These are phyloP conservation scores for Chlamydomonas applanata DNA, from an alignment of 139 green algal species.

Conservation along the genomic window DNA sequence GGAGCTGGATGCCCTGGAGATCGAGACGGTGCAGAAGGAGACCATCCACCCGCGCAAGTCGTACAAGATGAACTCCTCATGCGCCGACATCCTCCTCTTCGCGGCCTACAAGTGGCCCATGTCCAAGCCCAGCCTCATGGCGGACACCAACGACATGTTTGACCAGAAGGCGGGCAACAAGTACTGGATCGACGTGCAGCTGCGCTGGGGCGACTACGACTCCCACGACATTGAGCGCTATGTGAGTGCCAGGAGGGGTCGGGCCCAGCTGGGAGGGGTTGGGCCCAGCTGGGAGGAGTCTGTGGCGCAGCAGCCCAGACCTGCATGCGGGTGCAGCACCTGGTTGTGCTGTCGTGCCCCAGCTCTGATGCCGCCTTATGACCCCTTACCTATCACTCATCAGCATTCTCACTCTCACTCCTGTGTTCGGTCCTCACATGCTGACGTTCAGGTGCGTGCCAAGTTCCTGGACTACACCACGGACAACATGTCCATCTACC, in stretches of 20 bases:
- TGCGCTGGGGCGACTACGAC: constrained; percentile 98
- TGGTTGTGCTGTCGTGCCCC: no score
- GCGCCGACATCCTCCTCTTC: constrained; percentile 97
- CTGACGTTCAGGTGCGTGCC: constrained; percentile 51
- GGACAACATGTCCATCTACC: constrained; percentile 99
- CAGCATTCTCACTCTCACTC: no score
- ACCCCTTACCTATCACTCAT: no score
- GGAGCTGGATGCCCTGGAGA: constrained; percentile 99
- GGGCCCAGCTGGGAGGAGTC: no score
- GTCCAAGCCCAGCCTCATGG: constrained; percentile 93
- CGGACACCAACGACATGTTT: constrained; percentile 92
- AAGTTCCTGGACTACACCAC: constrained; percentile 99
- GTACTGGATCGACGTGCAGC: constrained; percentile 97
- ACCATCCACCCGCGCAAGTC: constrained; percentile 99
- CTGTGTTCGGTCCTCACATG: no score
- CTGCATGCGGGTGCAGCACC: no score
- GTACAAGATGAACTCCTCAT: constrained; percentile 99
- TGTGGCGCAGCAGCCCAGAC: no score
- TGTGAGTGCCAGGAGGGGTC: constrained; percentile 85
- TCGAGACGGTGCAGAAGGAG: constrained; percentile 99
- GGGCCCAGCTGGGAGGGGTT: no score
- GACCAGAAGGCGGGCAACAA: constrained; percentile 97
- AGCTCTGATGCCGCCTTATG: no score
- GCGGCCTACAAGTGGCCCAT: constrained; percentile 96
- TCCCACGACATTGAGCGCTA: constrained; percentile 99